Conservation (phyloP, 495 filamentous ascomycete species). For the Pyrenopolyporus hunteri region DNA sequence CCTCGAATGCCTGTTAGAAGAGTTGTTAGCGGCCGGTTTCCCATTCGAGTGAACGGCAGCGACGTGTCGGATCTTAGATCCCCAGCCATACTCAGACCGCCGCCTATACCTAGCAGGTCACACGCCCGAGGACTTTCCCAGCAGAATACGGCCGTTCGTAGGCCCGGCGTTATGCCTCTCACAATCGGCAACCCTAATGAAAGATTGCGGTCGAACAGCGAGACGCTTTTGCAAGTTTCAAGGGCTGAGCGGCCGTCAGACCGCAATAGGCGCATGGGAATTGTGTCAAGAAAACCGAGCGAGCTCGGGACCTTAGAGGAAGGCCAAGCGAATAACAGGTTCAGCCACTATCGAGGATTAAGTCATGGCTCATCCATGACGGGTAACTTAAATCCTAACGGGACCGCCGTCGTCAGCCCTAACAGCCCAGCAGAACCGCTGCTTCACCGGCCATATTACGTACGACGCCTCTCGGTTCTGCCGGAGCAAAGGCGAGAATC, state of each 20-base stretch:
- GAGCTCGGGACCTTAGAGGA: slow-evolving; percentile 81
- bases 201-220: slow-evolving; percentile 86
- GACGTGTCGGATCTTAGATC: slow-evolving; percentile 65
- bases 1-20: slow-evolving; percentile 75
- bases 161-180: slow-evolving; percentile 73
- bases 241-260: slow-evolving; percentile 58
- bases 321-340: slow-evolving; percentile 67
- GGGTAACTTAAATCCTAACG: slow-evolving; percentile 50
- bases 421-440: slow-evolving; percentile 63
- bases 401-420: slow-evolving; percentile 48
- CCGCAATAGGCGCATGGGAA: slow-evolving; percentile 77
- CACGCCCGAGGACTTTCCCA: slow-evolving; percentile 82
- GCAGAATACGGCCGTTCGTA: slow-evolving; percentile 65
- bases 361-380: slow-evolving; percentile 81
- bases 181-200: slow-evolving; percentile 74
- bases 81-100: slow-evolving; percentile 68
- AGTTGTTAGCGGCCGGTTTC: slow-evolving; percentile 78
- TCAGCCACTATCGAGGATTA: slow-evolving; percentile 81
- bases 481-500: slow-evolving; percentile 77
- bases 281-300: slow-evolving; percentile 75
- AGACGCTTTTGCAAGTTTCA: slow-evolving; percentile 67
- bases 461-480: slow-evolving; percentile 79
- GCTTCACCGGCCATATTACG: slow-evolving; percentile 63
- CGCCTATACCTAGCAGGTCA: slow-evolving; percentile 75
- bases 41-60: slow-evolving; percentile 73